These are phyloP conservation scores for Pochonia chlamydosporia DNA, from an alignment of 2,329 filamentous ascomycete species.

Conservation along the genomic window DNA sequence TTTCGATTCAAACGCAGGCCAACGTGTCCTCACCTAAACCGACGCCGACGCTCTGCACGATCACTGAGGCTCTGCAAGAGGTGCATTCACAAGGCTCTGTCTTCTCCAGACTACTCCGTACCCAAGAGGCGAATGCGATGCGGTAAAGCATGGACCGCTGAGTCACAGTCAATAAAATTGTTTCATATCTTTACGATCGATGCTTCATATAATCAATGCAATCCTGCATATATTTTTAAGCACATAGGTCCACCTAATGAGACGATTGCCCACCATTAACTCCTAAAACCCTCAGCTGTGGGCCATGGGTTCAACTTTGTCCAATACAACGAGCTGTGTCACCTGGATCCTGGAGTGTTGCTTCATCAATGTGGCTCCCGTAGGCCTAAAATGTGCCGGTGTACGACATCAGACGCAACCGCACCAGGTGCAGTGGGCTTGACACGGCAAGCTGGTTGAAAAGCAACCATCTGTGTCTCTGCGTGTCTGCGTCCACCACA, in stretches of 20 bases:
- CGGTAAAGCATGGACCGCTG: no score
- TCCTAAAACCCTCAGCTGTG: neutral
- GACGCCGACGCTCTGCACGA: neutral
- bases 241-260: no score
- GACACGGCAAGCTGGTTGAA: neutral
- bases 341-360: neutral
- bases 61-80: neutral
- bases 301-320: neutral
- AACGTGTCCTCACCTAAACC: constrained; percentile 8
- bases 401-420: neutral
- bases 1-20: neutral
- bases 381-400: neutral
- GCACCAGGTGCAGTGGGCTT: no score
- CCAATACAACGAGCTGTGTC: neutral
- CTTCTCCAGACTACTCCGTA: no score
- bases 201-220: no score
- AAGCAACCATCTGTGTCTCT: no score
- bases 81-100: no score
- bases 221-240: no score
- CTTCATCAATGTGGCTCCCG: neutral
- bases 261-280: neutral
- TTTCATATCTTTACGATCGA: no score
- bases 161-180: no score
- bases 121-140: no score
- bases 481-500: no score